Evolutionary conservation across 2,329 filamentous ascomycete species (phyloP).

Genomic region (Talaromyces albobiverticillius): DNA sequence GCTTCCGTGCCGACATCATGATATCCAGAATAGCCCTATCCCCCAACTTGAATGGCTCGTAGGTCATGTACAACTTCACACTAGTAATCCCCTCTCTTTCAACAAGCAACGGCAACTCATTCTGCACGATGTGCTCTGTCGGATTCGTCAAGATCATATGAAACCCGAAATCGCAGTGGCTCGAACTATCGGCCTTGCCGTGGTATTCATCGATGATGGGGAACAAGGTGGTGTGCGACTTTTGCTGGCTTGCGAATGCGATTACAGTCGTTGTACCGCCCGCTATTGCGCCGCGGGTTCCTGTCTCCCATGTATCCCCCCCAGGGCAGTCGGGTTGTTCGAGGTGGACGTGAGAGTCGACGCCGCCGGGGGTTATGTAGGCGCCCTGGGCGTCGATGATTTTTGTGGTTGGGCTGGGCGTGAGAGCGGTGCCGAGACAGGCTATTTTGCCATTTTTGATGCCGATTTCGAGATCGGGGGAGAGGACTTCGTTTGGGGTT

Average conservation of each 20-base stretch:
- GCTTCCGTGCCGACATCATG: conserved; percentile 31
- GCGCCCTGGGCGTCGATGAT: background rate
- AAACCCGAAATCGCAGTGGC: background rate
- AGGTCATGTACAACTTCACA: no score
- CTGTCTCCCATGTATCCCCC: background rate
- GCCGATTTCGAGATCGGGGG: background rate
- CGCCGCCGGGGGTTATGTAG: no score
- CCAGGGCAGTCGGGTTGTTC: no score
- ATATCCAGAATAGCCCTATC: no score
- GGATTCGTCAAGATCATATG: background rate
- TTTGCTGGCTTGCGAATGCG: background rate
- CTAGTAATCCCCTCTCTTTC: no score
- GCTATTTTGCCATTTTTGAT: no score
- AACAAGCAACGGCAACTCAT: background rate
- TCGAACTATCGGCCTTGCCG: background rate
- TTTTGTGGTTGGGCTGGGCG: background rate
- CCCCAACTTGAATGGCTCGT: no score
- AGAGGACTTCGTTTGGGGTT: no score
- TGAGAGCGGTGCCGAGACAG: no score
- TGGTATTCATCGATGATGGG: background rate
- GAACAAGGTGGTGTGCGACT: background rate
- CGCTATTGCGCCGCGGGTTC: background rate
- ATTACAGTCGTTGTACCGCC: background rate
- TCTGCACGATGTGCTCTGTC: background rate
- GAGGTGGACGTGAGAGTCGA: no score